A percentile compares a stretch with the other conserved stretches of the same genome.
Conservation (phyloP, 108 stramenopile genomes). For the Cyclotella baltica region DNA sequence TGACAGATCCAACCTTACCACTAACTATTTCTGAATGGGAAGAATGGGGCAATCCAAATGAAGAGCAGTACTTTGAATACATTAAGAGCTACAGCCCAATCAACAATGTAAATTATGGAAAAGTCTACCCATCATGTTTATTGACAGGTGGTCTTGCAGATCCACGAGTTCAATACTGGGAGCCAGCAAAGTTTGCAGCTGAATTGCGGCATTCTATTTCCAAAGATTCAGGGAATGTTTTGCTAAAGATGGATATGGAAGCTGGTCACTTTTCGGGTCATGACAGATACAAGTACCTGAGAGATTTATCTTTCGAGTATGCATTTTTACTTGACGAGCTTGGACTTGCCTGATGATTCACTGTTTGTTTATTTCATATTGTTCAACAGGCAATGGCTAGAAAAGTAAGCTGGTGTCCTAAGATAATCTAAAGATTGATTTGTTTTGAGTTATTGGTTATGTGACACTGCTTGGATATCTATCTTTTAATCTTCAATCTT, state of each 20-base stretch:
- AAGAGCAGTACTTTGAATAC: conserved; percentile 68
- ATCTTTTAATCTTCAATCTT: too few species aligned
- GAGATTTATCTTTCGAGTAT: conserved; percentile 91
- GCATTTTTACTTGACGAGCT: conserved; percentile 89
- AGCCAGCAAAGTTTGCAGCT: conserved; percentile 77
- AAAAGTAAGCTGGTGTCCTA: too few species aligned
- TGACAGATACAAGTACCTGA: conserved; percentile 94
- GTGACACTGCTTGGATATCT: too few species aligned
- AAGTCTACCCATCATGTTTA: conserved; percentile 87
- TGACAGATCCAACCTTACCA: conserved; percentile 88
- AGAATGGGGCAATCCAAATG: conserved; percentile 97
- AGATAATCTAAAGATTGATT: too few species aligned
- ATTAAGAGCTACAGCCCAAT: conserved; percentile 91
- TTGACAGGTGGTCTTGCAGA: conserved; percentile 94
- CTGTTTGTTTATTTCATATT: neutral
- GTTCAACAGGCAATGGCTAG: too few species aligned
- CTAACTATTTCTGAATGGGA: conserved; percentile 85
- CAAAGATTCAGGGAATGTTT: conserved; percentile 52
- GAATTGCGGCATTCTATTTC: conserved; percentile 50
- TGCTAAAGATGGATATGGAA: conserved; percentile 86
- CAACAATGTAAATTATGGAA: conserved; percentile 79
- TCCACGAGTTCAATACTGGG: conserved; percentile 89
- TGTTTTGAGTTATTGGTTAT: too few species aligned
- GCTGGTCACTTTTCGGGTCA: conserved; percentile 94
- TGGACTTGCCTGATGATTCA: conserved; percentile 30